Percentiles rank a stretch among this genome's conserved stretches.
phyloP scores from a whole-genome alignment of 768 basidiomycete species.

The Trametes coccinea region DNA sequence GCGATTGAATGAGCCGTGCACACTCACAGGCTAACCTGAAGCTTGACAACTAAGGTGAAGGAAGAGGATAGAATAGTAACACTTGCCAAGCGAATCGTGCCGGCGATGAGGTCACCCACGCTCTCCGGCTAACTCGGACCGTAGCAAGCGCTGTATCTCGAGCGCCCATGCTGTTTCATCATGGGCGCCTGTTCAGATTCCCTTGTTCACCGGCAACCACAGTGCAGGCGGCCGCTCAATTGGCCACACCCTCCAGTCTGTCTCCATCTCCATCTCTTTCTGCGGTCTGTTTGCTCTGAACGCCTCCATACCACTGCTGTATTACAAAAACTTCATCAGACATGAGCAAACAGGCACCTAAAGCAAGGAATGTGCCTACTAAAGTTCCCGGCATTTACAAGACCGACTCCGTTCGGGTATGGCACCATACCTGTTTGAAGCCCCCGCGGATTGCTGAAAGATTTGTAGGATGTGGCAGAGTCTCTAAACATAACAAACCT shows the following conservation, averaged over 20 bases:
- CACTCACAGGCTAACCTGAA: no score
- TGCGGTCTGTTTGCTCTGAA: no score
- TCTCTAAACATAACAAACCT: slow-evolving; percentile 75
- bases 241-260: no score
- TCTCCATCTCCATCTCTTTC: no score
- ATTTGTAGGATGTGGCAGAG: slow-evolving; percentile 83
- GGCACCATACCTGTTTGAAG: slow-evolving; percentile 19
- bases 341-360: slow-evolving; percentile 19
- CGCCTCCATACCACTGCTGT: no score
- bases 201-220: not conserved
- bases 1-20: no score
- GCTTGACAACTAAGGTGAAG: no score
- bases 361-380: slow-evolving; percentile 6
- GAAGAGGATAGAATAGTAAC: no score
- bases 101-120: slow-evolving; percentile 6
- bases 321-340: no score
- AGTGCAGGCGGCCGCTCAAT: no score
- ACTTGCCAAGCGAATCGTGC: no score
- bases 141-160: not conserved
- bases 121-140: not conserved
- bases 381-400: slow-evolving; percentile 33
- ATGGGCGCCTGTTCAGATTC: not conserved
- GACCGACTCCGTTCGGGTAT: slow-evolving; percentile 32
- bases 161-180: not conserved
- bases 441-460: slow-evolving; percentile 6